Conservation (phyloP, 202 grass and related monocot genomes). For the Sporobolus alterniflorus region DNA sequence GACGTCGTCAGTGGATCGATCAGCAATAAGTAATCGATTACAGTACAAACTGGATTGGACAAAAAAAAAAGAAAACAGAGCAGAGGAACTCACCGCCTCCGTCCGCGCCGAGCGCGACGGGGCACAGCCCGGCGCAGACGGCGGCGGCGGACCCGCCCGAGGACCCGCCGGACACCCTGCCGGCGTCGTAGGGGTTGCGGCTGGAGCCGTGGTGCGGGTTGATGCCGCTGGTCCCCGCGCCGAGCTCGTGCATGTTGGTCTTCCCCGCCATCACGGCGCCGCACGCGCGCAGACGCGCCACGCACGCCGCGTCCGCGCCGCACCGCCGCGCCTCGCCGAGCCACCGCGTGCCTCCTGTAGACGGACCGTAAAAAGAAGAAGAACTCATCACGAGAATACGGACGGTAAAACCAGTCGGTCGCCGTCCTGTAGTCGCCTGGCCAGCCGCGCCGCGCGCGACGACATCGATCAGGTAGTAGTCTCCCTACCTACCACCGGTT, state of each 20-base stretch:
- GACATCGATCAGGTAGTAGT: too few relatives aligned
- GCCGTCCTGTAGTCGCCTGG: too few relatives aligned
- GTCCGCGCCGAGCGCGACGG: conserved; percentile 83
- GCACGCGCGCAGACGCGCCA: conserved; percentile 63
- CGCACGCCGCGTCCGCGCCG: conserved; percentile 52
- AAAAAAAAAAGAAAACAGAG: too few relatives aligned
- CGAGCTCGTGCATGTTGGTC: conserved; percentile 82
- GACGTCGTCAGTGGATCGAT: background rate
- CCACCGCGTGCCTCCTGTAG: conserved; percentile 71
- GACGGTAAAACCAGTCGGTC: too few relatives aligned
- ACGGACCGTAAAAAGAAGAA: too few relatives aligned
- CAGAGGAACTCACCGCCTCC: conserved; percentile 48
- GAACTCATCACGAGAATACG: too few relatives aligned
- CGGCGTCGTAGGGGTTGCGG: conserved; percentile 63
- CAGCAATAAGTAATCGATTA: too few relatives aligned
- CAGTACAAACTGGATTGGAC: too few relatives aligned
- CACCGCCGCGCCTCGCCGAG: conserved; percentile 55
- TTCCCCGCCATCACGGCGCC: conserved; percentile 69
- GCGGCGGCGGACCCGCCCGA: conserved; percentile 79
- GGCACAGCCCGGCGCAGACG: conserved; percentile 74
- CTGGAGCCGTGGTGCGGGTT: conserved; percentile 75
- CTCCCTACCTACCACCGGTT: too few relatives aligned
- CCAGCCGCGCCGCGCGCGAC: too few relatives aligned
- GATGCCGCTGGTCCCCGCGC: conserved; percentile 67
- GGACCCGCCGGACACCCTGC: conserved; percentile 68